These are phyloP conservation scores for Ambrosiella xylebori DNA, from an alignment of 2,329 filamentous ascomycete species.

Conservation along the genomic window DNA sequence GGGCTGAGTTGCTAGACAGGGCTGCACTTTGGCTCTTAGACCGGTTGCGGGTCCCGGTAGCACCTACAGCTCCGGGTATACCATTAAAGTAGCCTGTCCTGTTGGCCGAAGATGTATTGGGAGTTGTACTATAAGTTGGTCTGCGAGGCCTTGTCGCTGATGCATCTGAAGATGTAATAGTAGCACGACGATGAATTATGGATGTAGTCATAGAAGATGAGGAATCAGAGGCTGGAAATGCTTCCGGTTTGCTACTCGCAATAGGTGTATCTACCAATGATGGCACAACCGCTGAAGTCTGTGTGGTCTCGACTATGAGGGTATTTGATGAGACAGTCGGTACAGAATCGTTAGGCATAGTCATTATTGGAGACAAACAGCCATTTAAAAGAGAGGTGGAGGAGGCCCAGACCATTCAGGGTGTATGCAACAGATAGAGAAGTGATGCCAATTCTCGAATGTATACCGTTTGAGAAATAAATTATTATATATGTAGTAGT, in stretches of 20 bases:
- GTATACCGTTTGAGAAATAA: neutral
- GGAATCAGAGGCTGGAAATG: neutral
- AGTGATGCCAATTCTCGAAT: neutral
- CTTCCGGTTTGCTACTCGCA: neutral
- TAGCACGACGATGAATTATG: conserved; percentile 5
- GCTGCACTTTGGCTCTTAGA: neutral
- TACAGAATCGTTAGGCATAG: conserved; percentile 3
- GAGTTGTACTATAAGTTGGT: conserved; percentile 10
- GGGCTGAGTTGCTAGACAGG: neutral
- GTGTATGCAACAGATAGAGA: neutral
- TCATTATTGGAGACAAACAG: conserved; percentile 4
- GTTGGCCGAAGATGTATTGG: conserved; percentile 1
- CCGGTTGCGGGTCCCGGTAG: neutral
- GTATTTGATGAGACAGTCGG: neutral
- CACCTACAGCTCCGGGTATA: neutral
- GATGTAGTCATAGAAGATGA: neutral
- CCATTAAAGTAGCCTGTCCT: neutral
- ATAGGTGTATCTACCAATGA: neutral
- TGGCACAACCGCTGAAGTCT: neutral
- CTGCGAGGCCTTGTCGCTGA: neutral
- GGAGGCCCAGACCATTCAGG: neutral
- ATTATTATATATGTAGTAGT: neutral
- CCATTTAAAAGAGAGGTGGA: neutral
- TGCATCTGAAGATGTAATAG: conserved; percentile 6
- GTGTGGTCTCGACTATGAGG: neutral